Conservation (phyloP, 768 basidiomycete genomes). For the Sporobolomyces roseus region DNA sequence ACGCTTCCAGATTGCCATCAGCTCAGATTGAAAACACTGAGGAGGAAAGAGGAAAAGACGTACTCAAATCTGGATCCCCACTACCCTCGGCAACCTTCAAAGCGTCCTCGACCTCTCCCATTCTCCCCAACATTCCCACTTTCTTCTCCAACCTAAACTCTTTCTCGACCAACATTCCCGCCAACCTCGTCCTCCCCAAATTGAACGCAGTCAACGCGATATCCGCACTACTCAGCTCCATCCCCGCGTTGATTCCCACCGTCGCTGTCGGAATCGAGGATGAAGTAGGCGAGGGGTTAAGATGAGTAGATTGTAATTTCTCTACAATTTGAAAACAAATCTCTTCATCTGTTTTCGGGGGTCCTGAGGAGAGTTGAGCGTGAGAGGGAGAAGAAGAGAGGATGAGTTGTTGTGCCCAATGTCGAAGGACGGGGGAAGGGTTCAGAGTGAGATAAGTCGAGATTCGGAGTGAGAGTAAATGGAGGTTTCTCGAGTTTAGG, state of each 20-base stretch:
- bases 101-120: conserved; percentile 90
- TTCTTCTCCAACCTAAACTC: conserved; percentile 85
- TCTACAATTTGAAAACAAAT: conserved; percentile 78
- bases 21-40: not conserved
- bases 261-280: not conserved
- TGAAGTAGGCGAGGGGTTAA: not conserved
- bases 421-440: conserved; percentile 74
- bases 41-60: conserved; percentile 38
- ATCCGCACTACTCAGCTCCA: conserved; percentile 83
- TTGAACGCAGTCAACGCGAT: conserved; percentile 93
- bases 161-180: conserved; percentile 81
- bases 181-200: conserved; percentile 70
- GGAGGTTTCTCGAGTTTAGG: conserved; percentile 78
- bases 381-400: conserved; percentile 54
- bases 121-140: conserved; percentile 82
- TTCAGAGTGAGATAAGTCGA: conserved; percentile 77
- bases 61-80: conserved; percentile 91
- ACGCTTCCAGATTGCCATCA: not conserved
- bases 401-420: conserved; percentile 96
- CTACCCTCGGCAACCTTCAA: conserved; percentile 85
- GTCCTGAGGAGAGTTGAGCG: conserved; percentile 39
- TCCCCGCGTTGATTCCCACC: not conserved
- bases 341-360: conserved; percentile 60
- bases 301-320: conserved; percentile 65
- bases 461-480: conserved; percentile 85